Evolutionary conservation across 116 monocot genomes (phyloP), one percentile per base, ranked within the genome.

Genomic region (Iris pallida): DNA sequence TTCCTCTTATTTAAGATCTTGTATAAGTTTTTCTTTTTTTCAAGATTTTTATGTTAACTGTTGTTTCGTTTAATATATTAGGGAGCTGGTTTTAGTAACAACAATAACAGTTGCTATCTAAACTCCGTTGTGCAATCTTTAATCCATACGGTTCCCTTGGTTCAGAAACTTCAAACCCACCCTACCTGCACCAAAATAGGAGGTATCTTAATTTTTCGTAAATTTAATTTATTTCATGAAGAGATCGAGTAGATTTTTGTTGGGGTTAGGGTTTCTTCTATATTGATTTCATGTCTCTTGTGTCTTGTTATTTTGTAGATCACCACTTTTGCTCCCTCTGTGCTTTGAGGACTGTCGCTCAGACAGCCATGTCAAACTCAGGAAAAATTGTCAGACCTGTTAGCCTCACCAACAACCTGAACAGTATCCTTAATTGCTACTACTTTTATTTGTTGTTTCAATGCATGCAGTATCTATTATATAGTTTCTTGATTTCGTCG

Each of bases 61-160:
- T 5, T 5, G 47, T 5, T 18, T 63, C 17, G 7, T 47, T 17
- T 63, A 8, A 2, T 17, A 61, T 17, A 4, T 18, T 55, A 95
- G 95, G 95, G 95, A 47, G 82, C 91, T 7, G 75, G 65, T 19
- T 77, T 91, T 8, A 1, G 19, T 30, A 95, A 95, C 77, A 45
- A 82, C 53, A 91, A 89, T 8, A 95, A 95, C 66, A 86, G 89
- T 3, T 95, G 95, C 60, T 95, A 86, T 61, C 58, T 95, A 46
- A 95, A 95, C 66, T 72, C 82, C 5, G 75, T 88, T 45, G 73
- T 95, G n/a, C 95, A 95, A 59, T 88, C 84, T 60, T 60, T 91
- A 16, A 75, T 84, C 0, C 91, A 95, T 69, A 89, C 84, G 4
- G 86, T 86, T 42, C 95, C 91, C 4, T 66, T 95, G 6, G 45